Evolutionary conservation across 176 grass and related monocot species (phyloP).

Genomic region (Bromus sterilis): DNA sequence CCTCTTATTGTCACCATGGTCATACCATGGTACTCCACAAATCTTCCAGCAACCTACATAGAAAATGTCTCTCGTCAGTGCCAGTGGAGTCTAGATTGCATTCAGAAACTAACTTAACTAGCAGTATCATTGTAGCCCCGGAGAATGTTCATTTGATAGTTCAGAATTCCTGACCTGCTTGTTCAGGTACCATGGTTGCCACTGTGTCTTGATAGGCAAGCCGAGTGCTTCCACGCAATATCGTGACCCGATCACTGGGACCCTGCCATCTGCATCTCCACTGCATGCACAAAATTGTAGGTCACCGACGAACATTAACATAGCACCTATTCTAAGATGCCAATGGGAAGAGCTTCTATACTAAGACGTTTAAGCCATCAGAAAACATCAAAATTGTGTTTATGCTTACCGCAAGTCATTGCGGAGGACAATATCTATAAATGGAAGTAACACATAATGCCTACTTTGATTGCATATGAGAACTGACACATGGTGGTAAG

Average conservation of each 20-base stretch:
- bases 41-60: conserved; percentile 78
- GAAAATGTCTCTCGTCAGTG: background rate
- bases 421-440: background rate
- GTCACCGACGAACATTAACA: background rate
- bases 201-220: conserved; percentile 54
- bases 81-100: background rate
- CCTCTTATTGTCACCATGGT: conserved; percentile 87
- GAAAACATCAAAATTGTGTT: background rate
- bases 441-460: background rate
- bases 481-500: background rate
- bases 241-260: conserved; percentile 83
- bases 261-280: conserved; percentile 88
- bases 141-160: background rate
- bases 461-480: background rate
- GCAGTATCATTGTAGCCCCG: background rate
- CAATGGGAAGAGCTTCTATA: background rate
- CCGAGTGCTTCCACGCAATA: conserved; percentile 79
- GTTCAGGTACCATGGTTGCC: conserved; percentile 74
- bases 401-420: background rate
- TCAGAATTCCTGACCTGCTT: conserved; percentile 55
- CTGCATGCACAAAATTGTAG: conserved; percentile 26
- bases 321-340: background rate
- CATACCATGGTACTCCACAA: conserved; percentile 71
- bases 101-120: background rate
- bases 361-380: background rate